Conservation (phyloP, 257 asterid genomes). For the Nicotiana obtusifolia region DNA sequence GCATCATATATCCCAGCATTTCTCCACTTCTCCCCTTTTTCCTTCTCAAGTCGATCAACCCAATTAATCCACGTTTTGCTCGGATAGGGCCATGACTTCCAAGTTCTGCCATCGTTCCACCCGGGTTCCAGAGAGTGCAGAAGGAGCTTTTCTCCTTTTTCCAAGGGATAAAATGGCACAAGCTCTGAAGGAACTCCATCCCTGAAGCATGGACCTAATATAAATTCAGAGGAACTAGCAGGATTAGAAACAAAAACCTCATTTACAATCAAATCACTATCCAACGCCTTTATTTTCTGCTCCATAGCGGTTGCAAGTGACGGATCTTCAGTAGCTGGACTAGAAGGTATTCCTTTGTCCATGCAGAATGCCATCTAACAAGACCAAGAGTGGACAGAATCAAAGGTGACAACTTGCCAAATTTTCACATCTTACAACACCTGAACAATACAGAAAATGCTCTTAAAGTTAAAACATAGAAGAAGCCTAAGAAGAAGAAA, state of each 20-base stretch:
- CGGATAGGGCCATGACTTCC: background rate
- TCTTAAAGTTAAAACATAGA: background rate
- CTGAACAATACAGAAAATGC: background rate
- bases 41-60: background rate
- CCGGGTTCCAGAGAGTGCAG: background rate
- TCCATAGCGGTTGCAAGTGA: background rate
- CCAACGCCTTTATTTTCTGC: background rate
- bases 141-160: background rate
- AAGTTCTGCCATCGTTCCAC: background rate
- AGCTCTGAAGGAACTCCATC: background rate
- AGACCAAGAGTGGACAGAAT: background rate
- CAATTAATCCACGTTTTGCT: background rate
- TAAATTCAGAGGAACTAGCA: background rate
- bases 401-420: background rate
- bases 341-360: background rate
- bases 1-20: background rate
- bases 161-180: background rate
- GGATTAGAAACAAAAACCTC: background rate
- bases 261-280: background rate
- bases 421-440: background rate
- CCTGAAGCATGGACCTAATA: background rate
- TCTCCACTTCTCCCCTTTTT: background rate
- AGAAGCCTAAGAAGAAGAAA: background rate
- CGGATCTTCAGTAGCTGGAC: background rate
- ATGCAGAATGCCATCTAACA: background rate